Evolutionary conservation across 2,329 filamentous ascomycete species (phyloP).

Genomic region (Amesomyces nigricolor): DNA sequence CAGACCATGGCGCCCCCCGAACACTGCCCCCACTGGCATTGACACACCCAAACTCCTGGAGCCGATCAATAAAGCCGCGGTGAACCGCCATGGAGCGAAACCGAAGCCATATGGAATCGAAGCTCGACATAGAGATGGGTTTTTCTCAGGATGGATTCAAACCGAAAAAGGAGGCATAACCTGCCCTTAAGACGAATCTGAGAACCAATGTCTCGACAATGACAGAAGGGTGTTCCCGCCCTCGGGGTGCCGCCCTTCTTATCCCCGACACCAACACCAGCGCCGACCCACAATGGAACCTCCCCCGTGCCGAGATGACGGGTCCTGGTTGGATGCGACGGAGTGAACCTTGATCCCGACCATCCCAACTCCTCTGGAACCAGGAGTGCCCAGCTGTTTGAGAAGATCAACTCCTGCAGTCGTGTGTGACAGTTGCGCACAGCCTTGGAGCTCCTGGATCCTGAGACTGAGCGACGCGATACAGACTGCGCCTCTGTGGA

Average conservation of each 20-base stretch:
- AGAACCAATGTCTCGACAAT: neutral
- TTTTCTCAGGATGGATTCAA: too few relatives aligned
- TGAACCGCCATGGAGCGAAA: neutral
- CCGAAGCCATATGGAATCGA: too few relatives aligned
- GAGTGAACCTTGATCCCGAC: neutral
- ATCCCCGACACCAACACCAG: neutral
- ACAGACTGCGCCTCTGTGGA: slow-evolving; percentile 1
- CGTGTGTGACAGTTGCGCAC: slow-evolving; percentile 5
- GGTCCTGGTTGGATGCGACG: slow-evolving; percentile 1
- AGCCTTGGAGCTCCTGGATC: slow-evolving; percentile 6
- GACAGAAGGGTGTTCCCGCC: too few relatives aligned
- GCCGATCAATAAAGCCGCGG: slow-evolving; percentile 1
- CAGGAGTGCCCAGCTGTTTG: slow-evolving; percentile 10
- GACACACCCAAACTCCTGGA: neutral
- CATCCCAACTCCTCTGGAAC: neutral
- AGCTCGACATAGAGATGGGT: too few relatives aligned
- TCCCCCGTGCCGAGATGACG: neutral
- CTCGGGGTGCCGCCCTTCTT: neutral
- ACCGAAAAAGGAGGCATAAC: too few relatives aligned
- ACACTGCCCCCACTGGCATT: neutral
- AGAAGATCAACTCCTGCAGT: slow-evolving; percentile 2
- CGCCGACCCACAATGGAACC: neutral
- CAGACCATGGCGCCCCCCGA: neutral
- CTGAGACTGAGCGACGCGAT: neutral
- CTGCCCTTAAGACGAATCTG: neutral